Conservation (phyloP, 1,284 basidiomycete genomes). For the Cystobasidium slooffiae region DNA sequence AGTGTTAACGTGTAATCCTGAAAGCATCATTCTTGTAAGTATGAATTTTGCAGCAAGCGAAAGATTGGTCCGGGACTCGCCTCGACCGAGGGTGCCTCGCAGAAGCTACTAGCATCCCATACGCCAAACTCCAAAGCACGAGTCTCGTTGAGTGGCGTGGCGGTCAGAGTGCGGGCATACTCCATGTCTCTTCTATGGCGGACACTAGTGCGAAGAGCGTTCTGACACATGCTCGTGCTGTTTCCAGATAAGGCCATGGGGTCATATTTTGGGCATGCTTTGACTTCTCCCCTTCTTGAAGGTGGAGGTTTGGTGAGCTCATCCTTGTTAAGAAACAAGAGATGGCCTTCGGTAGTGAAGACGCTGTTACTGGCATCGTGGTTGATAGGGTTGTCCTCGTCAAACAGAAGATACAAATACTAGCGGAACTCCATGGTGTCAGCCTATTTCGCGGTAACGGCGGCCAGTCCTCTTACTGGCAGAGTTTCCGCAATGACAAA, state of each 20-base stretch:
- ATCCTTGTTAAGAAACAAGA: constrained; percentile 65
- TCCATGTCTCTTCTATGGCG: constrained; percentile 49
- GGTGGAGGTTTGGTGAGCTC: constrained; percentile 20
- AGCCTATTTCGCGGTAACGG: constrained; percentile 8
- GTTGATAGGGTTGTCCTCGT: constrained; percentile 77
- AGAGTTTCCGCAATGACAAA: constrained; percentile 67
- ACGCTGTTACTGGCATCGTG: constrained; percentile 77
- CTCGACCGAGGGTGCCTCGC: constrained; percentile 47
- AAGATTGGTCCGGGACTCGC: constrained; percentile 35
- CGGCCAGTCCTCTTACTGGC: constrained; percentile 64
- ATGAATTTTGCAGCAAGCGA: not conserved
- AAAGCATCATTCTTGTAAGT: not conserved
- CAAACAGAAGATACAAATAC: constrained; percentile 90
- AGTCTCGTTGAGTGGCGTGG: constrained; percentile 38
- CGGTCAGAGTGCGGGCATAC: constrained; percentile 48
- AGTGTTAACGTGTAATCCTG: constrained; percentile 50
- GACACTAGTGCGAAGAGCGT: constrained; percentile 40
- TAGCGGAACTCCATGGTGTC: constrained; percentile 55
- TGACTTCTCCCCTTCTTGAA: constrained; percentile 22
- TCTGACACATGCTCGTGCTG: constrained; percentile 13
- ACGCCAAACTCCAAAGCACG: constrained; percentile 45
- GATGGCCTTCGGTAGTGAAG: constrained; percentile 90
- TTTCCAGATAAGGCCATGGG: constrained; percentile 28
- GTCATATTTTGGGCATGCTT: constrained; percentile 45
- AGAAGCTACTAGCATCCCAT: constrained; percentile 47